phyloP scores from a whole-genome alignment of 257 asterid genomes.

The Solanum sejunctum region DNA sequence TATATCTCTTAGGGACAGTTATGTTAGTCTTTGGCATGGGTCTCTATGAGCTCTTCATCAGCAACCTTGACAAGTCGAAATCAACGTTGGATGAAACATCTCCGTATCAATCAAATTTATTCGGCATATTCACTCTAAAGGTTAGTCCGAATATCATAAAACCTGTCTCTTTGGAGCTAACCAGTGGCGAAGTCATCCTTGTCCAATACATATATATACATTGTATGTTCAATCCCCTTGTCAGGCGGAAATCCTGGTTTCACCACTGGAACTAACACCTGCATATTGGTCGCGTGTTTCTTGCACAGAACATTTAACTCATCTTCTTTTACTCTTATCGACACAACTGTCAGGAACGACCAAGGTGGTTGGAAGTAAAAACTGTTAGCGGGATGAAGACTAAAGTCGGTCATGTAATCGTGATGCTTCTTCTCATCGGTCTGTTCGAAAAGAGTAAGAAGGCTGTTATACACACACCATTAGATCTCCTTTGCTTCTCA shows the following conservation, averaged over 20 bases:
- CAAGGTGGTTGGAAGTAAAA: constrained; percentile 76
- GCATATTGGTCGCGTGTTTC: not conserved
- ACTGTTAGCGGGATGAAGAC: constrained; percentile 77
- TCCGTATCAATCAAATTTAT: constrained; percentile 46
- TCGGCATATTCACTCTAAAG: constrained; percentile 80
- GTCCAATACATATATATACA: not conserved
- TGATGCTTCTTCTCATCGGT: constrained; percentile 88
- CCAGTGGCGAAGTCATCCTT: not conserved
- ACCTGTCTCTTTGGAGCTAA: not conserved
- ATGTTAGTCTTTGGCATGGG: constrained; percentile 97
- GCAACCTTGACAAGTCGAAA: constrained; percentile 65
- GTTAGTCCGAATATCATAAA: constrained; percentile 11
- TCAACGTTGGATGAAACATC: constrained; percentile 33
- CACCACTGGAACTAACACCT: not conserved
- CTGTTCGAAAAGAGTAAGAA: constrained; percentile 84
- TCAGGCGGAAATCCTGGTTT: not conserved
- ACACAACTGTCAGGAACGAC: constrained; percentile 53
- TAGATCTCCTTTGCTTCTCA: constrained; percentile 83
- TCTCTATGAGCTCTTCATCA: constrained; percentile 91
- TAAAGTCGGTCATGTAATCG: constrained; percentile 82
- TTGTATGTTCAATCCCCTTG: not conserved
- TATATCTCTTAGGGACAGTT: constrained; percentile 86
- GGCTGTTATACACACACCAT: constrained; percentile 57
- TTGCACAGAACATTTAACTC: not conserved
- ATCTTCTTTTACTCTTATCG: not conserved